A percentile compares a stretch with the other conserved stretches of the same genome.
These are phyloP conservation scores for Mycena vulgaris DNA, from an alignment of 768 basidiomycete species.

Conservation along the genomic window DNA sequence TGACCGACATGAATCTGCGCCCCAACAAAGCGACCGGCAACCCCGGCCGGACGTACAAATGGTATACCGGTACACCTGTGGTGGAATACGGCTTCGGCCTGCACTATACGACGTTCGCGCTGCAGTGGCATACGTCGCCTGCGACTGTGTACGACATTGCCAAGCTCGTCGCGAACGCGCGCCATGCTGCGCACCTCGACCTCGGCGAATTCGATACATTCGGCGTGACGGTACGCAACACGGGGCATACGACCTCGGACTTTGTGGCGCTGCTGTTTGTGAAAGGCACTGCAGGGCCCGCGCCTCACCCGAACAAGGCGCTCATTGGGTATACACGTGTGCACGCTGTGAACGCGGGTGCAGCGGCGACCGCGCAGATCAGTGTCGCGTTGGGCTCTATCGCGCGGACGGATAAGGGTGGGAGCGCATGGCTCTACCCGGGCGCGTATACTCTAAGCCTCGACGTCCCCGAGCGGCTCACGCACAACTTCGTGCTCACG, in stretches of 20 bases:
- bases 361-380: constrained; percentile 27
- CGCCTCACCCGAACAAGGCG: constrained; percentile 67
- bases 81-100: constrained; percentile 70
- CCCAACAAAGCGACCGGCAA: constrained; percentile 57
- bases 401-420: constrained; percentile 30
- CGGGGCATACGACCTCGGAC: constrained; percentile 65
- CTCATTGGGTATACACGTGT: constrained; percentile 65
- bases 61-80: constrained; percentile 67
- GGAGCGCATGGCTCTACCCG: constrained; percentile 36
- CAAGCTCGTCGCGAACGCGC: constrained; percentile 50
- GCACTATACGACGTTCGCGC: constrained; percentile 68
- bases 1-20: constrained; percentile 73
- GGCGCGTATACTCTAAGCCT: constrained; percentile 34
- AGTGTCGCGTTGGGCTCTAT: constrained; percentile 29
- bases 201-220: constrained; percentile 65
- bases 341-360: constrained; percentile 24
- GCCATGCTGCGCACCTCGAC: constrained; percentile 52
- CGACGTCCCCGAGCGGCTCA: constrained; percentile 37
- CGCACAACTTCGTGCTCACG: constrained; percentile 33
- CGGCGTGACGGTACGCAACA: constrained; percentile 63
- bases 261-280: constrained; percentile 71
- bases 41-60: constrained; percentile 72
- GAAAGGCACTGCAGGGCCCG: constrained; percentile 63
- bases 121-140: constrained; percentile 59
- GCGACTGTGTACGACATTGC: constrained; percentile 57